These are phyloP conservation scores for Ascocoryne sarcoides DNA, from an alignment of 2,329 filamentous ascomycete genomes.

Conservation along the genomic window DNA sequence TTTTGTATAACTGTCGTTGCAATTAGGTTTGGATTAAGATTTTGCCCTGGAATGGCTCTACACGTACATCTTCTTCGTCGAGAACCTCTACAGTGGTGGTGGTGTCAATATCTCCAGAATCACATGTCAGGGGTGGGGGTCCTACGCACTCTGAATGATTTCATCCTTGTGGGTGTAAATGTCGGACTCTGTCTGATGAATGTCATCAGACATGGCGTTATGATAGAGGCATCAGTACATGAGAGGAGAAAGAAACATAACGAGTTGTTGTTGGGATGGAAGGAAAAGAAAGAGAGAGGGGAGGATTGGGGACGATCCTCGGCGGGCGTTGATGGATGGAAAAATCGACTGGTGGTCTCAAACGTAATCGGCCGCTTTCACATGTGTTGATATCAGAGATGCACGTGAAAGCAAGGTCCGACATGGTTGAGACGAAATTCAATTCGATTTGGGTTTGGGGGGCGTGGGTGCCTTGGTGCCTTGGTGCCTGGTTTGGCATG, in stretches of 20 bases:
- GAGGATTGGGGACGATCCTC: too few relatives aligned
- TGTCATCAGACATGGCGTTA: conserved; percentile 26
- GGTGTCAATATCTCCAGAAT: conserved; percentile 13
- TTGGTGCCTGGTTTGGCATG: too few relatives aligned
- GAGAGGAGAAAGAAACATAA: conserved; percentile 2
- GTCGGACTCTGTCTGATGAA: conserved; percentile 18
- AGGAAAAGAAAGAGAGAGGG: conserved; percentile 7
- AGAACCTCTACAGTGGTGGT: conserved; percentile 21
- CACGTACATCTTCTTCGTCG: conserved; percentile 28
- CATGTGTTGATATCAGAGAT: too few relatives aligned
- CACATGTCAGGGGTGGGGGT: conserved; percentile 22
- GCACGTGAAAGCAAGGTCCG: too few relatives aligned
- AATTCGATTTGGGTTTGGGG: too few relatives aligned
- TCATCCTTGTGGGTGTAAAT: conserved; percentile 19
- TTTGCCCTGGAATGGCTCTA: conserved; percentile 1
- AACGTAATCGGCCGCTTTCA: too few relatives aligned
- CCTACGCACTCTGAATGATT: conserved; percentile 22
- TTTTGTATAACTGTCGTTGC: conserved; percentile 29
- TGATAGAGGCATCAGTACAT: conserved; percentile 19
- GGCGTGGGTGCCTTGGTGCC: too few relatives aligned
- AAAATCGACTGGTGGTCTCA: too few relatives aligned
- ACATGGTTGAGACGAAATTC: too few relatives aligned
- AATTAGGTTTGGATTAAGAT: conserved; percentile 8
- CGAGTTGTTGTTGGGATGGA: conserved; percentile 1
- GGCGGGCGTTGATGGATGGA: too few relatives aligned